Percentiles rank a stretch among this genome's conserved stretches.
Conservation (phyloP, 345 rosid genomes). For the Syzygium oleosum region DNA sequence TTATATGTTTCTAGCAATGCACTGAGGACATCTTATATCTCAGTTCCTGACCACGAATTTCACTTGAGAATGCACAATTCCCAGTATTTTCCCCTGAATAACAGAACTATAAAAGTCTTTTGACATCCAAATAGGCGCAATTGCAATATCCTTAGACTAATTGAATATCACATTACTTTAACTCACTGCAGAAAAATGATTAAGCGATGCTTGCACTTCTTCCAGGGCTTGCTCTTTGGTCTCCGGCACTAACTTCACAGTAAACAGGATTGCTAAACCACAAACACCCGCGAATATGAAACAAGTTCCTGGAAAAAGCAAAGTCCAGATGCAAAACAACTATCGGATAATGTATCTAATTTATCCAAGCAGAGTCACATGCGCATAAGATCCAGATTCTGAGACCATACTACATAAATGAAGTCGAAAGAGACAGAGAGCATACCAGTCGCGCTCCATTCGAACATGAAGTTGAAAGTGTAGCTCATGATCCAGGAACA, state of each 20-base stretch:
- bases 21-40: too few species aligned
- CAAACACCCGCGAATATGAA: constrained; percentile 4
- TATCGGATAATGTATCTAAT: not conserved
- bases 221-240: constrained; percentile 15
- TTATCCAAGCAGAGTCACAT: not conserved
- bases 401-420: not conserved
- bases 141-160: not conserved
- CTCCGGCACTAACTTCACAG: constrained; percentile 14
- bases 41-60: too few species aligned
- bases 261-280: constrained; percentile 1
- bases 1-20: too few species aligned
- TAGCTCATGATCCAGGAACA: constrained; percentile 91
- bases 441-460: constrained; percentile 70
- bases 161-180: not conserved
- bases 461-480: constrained; percentile 71
- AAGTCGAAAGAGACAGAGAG: not conserved
- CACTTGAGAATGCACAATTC: not conserved
- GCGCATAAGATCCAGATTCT: not conserved
- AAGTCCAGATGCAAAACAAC: not conserved
- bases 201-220: constrained; percentile 16
- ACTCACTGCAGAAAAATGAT: not conserved
- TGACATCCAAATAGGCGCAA: not conserved
- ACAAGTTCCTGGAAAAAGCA: constrained; percentile 36
- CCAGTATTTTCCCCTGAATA: not conserved
- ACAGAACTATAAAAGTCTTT: not conserved